A percentile compares a stretch with the other conserved stretches of the same genome.
Evolutionary conservation across 2,329 filamentous ascomycete species (phyloP).

Genomic region (Aspergillus proliferans): DNA sequence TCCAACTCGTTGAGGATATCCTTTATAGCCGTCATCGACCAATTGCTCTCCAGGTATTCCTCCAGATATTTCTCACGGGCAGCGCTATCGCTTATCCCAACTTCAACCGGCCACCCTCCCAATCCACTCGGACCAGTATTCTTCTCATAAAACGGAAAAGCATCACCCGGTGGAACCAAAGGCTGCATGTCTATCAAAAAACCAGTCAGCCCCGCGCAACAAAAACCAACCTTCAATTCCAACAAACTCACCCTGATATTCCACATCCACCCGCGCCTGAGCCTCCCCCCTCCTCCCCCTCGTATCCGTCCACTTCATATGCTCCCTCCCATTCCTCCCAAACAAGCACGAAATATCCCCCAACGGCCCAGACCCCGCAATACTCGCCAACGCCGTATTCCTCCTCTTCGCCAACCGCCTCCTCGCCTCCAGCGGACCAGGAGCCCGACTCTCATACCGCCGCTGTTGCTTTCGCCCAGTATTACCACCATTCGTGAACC

Average conservation of each 20-base stretch:
- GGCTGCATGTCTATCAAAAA: conserved; percentile 13
- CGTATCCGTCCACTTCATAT: conserved; percentile 30
- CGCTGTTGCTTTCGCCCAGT: conserved; percentile 26
- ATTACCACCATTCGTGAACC: conserved; percentile 29
- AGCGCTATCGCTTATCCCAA: neutral
- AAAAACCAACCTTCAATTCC: neutral
- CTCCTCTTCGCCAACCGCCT: conserved; percentile 50
- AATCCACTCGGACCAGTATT: conserved; percentile 8
- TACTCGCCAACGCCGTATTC: conserved; percentile 45
- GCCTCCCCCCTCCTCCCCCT: conserved; percentile 13
- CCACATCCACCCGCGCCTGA: conserved; percentile 9
- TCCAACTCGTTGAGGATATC: conserved; percentile 20
- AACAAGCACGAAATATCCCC: conserved; percentile 38
- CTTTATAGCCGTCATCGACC: conserved; percentile 23
- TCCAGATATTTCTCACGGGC: conserved; percentile 11
- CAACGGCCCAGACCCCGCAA: conserved; percentile 19
- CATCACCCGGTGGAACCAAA: conserved; percentile 10
- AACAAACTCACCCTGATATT: neutral
- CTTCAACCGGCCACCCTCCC: neutral
- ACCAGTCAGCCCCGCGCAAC: neutral
- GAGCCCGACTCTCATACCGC: conserved; percentile 55
- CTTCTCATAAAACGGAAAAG: conserved; percentile 16
- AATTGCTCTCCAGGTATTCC: conserved; percentile 14
- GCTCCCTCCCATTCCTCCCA: conserved; percentile 34
- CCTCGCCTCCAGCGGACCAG: conserved; percentile 57